phyloP scores from a whole-genome alignment of 2,329 filamentous ascomycete genomes.

The Pseudopyrenochaeta lycopersici region DNA sequence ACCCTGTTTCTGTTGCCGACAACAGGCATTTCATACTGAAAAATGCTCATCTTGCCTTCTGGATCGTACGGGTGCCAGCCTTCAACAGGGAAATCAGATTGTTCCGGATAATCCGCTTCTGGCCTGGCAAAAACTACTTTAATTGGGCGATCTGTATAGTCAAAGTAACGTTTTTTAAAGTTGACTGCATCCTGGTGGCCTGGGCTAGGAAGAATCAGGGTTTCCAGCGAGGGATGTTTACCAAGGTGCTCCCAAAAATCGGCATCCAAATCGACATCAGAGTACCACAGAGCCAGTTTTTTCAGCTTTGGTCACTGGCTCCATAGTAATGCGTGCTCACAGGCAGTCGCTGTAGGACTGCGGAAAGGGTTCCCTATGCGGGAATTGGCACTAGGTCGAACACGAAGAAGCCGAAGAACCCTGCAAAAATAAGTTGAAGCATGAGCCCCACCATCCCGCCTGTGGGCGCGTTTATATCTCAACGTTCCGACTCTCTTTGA shows the following conservation, averaged over 20 bases:
- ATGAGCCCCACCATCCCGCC: slow-evolving; percentile 21
- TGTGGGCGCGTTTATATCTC: not conserved
- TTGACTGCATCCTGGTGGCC: slow-evolving; percentile 47
- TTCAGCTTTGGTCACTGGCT: slow-evolving; percentile 54
- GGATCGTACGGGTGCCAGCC: too few relatives aligned
- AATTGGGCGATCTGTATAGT: slow-evolving; percentile 18
- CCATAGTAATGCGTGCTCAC: slow-evolving; percentile 51
- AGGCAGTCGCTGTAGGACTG: too few relatives aligned
- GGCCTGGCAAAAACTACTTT: slow-evolving; percentile 23
- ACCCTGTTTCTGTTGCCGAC: too few relatives aligned
- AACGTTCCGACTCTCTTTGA: not conserved
- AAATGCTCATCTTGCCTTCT: too few relatives aligned
- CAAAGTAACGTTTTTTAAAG: slow-evolving; percentile 55
- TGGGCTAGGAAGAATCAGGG: slow-evolving; percentile 55
- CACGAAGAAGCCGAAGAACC: slow-evolving; percentile 55
- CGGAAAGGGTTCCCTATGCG: too few relatives aligned
- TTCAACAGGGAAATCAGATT: too few relatives aligned
- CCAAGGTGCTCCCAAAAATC: slow-evolving; percentile 42
- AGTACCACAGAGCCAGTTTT: slow-evolving; percentile 56
- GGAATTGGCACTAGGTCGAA: too few relatives aligned
- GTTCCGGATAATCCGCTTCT: not conserved
- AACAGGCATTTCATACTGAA: too few relatives aligned
- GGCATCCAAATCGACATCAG: slow-evolving; percentile 42
- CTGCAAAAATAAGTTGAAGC: slow-evolving; percentile 44
- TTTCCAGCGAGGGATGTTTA: slow-evolving; percentile 49